Percentiles rank a stretch among this genome's conserved stretches.
Conservation (phyloP, 2,329 filamentous ascomycete species). For the Emergomyces orientalis region DNA sequence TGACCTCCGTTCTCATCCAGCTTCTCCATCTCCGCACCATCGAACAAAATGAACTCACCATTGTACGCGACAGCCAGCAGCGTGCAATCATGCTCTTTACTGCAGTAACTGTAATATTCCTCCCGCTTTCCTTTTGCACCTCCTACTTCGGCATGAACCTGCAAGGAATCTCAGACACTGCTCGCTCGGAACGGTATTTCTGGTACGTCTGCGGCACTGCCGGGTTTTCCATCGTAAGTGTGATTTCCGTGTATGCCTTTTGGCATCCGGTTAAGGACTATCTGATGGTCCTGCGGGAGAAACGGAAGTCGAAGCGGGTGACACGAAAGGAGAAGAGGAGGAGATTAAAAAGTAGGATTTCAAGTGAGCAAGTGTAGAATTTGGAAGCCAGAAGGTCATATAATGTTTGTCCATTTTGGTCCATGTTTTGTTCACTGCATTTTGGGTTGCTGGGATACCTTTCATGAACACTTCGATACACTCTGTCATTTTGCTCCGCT, state of each 20-base stretch:
- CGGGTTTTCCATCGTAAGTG: slow-evolving; percentile 1
- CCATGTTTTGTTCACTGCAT: background rate
- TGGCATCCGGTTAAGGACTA: slow-evolving; percentile 4
- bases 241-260: slow-evolving; percentile 3
- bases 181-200: slow-evolving; percentile 13
- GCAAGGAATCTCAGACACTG: slow-evolving; percentile 16
- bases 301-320: background rate
- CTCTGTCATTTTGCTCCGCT: background rate
- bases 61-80: slow-evolving; percentile 5
- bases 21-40: slow-evolving; percentile 4
- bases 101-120: slow-evolving; percentile 17
- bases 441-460: background rate
- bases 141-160: slow-evolving; percentile 19
- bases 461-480: background rate
- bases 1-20: background rate
- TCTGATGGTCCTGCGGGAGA: slow-evolving; percentile 1
- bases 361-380: slow-evolving; percentile 1
- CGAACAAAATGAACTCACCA: slow-evolving; percentile 7
- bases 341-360: background rate
- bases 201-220: slow-evolving; percentile 12
- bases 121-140: slow-evolving; percentile 16
- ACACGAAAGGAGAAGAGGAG: background rate
- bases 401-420: background rate
- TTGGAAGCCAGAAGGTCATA: background rate
- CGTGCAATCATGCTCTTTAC: slow-evolving; percentile 14